Conservation (phyloP, 495 filamentous ascomycete species). For the Annulohypoxylon nitens region DNA sequence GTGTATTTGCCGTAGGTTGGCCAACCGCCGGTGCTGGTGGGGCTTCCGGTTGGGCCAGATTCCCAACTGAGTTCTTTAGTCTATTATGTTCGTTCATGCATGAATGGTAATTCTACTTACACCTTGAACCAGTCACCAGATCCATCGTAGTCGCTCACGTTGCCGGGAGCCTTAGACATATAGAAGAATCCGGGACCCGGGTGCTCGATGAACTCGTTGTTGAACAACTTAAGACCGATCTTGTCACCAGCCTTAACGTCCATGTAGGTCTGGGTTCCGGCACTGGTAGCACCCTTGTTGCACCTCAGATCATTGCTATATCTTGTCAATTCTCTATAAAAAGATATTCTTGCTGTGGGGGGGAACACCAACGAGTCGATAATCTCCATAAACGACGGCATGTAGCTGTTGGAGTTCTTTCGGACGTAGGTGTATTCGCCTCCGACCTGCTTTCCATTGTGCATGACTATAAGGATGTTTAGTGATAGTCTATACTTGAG, state of each 20-base stretch:
- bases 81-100: background rate
- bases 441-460: constrained; percentile 56
- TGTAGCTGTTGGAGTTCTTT: constrained; percentile 56
- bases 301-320: constrained; percentile 61
- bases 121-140: constrained; percentile 68
- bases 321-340: constrained; percentile 16
- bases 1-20: constrained; percentile 54
- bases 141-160: constrained; percentile 61
- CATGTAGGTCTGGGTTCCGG: constrained; percentile 48
- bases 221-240: constrained; percentile 61
- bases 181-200: constrained; percentile 62
- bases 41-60: constrained; percentile 51
- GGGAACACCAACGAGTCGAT: constrained; percentile 44
- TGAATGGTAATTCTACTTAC: constrained; percentile 48
- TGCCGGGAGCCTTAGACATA: constrained; percentile 62
- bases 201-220: constrained; percentile 63
- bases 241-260: constrained; percentile 61
- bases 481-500: constrained; percentile 27
- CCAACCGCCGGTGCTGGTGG: constrained; percentile 52
- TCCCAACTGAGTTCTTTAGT: constrained; percentile 40
- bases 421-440: constrained; percentile 59
- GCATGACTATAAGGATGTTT: constrained; percentile 42
- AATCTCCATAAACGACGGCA: constrained; percentile 58
- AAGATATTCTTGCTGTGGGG: background rate
- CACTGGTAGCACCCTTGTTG: constrained; percentile 58